Evolutionary conservation across 768 basidiomycete species (phyloP).

Genomic region (Gautieria morchelliformis): DNA sequence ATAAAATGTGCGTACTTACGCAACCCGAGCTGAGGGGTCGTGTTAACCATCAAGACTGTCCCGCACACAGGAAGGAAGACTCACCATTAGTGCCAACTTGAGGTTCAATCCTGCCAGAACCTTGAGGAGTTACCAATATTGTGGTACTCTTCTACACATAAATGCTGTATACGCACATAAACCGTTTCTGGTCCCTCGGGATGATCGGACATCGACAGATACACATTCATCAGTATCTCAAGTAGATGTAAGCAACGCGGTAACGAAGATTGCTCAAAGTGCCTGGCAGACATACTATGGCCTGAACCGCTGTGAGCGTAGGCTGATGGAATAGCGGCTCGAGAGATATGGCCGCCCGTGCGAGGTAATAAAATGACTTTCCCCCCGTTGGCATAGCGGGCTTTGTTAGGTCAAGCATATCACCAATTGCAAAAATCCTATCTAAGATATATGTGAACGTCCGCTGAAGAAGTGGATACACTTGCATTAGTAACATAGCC

Average conservation of each 20-base stretch:
- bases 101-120: constrained; percentile 3
- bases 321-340: constrained; percentile 3
- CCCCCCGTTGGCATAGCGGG: constrained; percentile 5
- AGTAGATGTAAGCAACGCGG: neutral
- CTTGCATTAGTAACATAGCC: constrained; percentile 3
- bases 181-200: neutral
- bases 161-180: neutral
- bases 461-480: neutral
- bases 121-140: neutral
- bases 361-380: constrained; percentile 6
- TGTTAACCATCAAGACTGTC: neutral
- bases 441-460: neutral
- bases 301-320: constrained; percentile 7
- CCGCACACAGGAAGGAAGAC: neutral
- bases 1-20: neutral
- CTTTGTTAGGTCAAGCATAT: constrained; percentile 3
- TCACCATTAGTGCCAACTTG: constrained; percentile 4
- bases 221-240: constrained; percentile 4
- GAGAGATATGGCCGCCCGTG: constrained; percentile 5
- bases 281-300: neutral
- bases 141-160: neutral
- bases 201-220: constrained; percentile 2
- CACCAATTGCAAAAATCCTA: constrained; percentile 7
- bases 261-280: neutral
- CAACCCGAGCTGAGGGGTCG: neutral